phyloP scores from a whole-genome alignment of 2,329 filamentous ascomycete species.

The Pyrenophora tritici-repentis region DNA sequence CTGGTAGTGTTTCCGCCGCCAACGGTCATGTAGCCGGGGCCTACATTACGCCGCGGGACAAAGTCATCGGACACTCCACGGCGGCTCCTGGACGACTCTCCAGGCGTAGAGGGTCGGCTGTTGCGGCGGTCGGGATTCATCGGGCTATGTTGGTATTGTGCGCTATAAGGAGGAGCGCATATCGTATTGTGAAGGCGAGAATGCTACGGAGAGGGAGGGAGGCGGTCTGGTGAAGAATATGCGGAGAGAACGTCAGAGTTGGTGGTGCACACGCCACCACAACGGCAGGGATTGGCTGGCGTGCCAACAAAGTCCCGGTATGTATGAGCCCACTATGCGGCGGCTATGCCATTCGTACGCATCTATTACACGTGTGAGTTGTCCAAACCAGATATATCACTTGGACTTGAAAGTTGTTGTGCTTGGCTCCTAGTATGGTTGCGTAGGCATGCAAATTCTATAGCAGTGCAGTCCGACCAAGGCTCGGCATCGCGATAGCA shows the following conservation, averaged over 20 bases:
- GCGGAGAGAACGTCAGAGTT: constrained; percentile 19
- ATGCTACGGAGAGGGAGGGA: constrained; percentile 10
- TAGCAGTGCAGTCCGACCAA: background rate
- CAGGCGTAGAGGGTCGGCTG: constrained; percentile 28
- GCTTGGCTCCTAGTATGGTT: background rate
- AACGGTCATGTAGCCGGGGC: constrained; percentile 83
- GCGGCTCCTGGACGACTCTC: constrained; percentile 34
- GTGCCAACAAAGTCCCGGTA: background rate
- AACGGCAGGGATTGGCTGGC: constrained; percentile 16
- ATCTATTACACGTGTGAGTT: constrained; percentile 2
- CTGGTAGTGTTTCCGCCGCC: constrained; percentile 76
- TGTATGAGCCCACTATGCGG: background rate
- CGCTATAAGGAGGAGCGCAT: constrained; percentile 33
- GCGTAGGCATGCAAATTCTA: background rate
- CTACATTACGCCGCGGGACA: constrained; percentile 30
- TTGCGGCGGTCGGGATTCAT: constrained; percentile 39
- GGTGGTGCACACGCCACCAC: constrained; percentile 20
- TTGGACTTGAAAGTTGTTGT: background rate
- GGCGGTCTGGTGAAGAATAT: constrained; percentile 21
- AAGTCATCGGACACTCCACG: constrained; percentile 32
- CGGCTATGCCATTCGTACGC: constrained; percentile 2
- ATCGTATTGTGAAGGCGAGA: constrained; percentile 26
- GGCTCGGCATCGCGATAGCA: constrained; percentile 13
- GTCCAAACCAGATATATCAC: background rate
- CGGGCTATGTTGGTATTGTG: constrained; percentile 20